A percentile compares a stretch with the other conserved stretches of the same genome.
Evolutionary conservation across 1,139 yeast genomes (phyloP).

Genomic region (Suhomyces guaymorum): DNA sequence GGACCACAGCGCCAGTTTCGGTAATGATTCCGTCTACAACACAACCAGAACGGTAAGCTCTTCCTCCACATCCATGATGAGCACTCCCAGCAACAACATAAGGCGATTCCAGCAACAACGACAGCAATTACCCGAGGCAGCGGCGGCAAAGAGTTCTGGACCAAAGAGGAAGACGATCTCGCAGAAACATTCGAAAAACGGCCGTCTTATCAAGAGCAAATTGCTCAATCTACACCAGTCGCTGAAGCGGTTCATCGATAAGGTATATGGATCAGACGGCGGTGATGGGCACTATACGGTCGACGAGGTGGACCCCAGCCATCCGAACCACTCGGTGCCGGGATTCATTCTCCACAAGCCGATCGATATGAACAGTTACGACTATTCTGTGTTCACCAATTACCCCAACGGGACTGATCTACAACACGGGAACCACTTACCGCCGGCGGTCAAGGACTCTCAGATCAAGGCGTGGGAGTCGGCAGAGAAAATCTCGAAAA

Average conservation of each 20-base stretch:
- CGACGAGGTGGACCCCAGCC: slow-evolving; percentile 13
- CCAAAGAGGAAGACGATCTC: slow-evolving; percentile 14
- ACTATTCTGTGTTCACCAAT: slow-evolving; percentile 26
- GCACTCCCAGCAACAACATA: slow-evolving; percentile 29
- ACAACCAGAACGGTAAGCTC: slow-evolving; percentile 24
- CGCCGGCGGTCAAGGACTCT: slow-evolving; percentile 29
- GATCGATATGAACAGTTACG: slow-evolving; percentile 22
- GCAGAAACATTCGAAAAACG: slow-evolving; percentile 17
- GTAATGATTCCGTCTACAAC: slow-evolving; percentile 16
- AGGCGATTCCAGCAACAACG: slow-evolving; percentile 21
- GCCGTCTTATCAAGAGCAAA: slow-evolving; percentile 21
- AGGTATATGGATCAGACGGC: slow-evolving; percentile 7
- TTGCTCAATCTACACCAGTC: slow-evolving; percentile 26
- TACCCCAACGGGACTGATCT: slow-evolving; percentile 23
- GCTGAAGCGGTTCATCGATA: slow-evolving; percentile 18
- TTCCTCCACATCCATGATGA: slow-evolving; percentile 30
- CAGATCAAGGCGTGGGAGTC: slow-evolving; percentile 52
- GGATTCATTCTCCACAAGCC: slow-evolving; percentile 24
- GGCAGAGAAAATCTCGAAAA: slow-evolving; percentile 42
- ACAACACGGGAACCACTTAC: slow-evolving; percentile 23
- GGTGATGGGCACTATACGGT: slow-evolving; percentile 6
- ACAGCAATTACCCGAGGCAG: slow-evolving; percentile 9
- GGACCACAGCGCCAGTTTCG: slow-evolving; percentile 13
- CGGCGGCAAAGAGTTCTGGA: too few species aligned
- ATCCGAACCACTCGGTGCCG: slow-evolving; percentile 19